These are phyloP conservation scores for Fusarium devonianum DNA, from an alignment of 2,329 filamentous ascomycete species.

Conservation along the genomic window DNA sequence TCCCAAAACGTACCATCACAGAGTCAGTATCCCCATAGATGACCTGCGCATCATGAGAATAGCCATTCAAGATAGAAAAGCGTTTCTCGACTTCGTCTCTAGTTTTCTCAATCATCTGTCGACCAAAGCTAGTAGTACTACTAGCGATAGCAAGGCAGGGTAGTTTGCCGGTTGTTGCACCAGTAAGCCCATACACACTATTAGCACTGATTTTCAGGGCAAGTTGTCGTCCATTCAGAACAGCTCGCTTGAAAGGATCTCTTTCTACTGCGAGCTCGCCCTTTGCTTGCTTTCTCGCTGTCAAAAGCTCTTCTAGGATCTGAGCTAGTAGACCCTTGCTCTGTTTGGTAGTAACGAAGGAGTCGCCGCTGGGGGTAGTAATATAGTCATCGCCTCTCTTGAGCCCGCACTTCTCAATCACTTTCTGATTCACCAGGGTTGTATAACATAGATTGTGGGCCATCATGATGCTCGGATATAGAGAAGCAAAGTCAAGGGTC, in stretches of 20 bases:
- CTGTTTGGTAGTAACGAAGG: constrained; percentile 87
- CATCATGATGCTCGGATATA: constrained; percentile 99
- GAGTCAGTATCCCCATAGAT: constrained; percentile 99
- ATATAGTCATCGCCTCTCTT: constrained; percentile 96
- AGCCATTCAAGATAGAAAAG: constrained; percentile 95
- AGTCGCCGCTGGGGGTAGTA: constrained; percentile 90
- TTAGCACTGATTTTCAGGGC: constrained; percentile 97
- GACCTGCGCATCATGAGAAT: constrained; percentile 92
- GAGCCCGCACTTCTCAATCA: constrained; percentile 77
- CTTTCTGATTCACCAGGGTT: constrained; percentile 76
- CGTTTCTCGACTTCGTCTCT: constrained; percentile 90
- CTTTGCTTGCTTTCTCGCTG: constrained; percentile 93
- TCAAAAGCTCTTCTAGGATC: constrained; percentile 91
- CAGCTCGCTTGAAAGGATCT: constrained; percentile 96
- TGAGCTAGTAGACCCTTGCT: constrained; percentile 92
- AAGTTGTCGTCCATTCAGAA: constrained; percentile 94
- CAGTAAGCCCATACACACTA: constrained; percentile 96
- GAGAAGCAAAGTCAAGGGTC: constrained; percentile 96
- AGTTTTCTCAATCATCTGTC: constrained; percentile 98
- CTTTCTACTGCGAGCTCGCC: constrained; percentile 87
- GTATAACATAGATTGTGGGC: constrained; percentile 99
- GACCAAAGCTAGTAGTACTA: constrained; percentile 95
- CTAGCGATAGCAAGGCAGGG: constrained; percentile 95
- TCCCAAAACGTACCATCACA: constrained; percentile 99
- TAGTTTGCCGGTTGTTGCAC: constrained; percentile 93